Evolutionary conservation across 2,329 filamentous ascomycete genomes (phyloP).

Genomic region (Sporothrix sp.): DNA sequence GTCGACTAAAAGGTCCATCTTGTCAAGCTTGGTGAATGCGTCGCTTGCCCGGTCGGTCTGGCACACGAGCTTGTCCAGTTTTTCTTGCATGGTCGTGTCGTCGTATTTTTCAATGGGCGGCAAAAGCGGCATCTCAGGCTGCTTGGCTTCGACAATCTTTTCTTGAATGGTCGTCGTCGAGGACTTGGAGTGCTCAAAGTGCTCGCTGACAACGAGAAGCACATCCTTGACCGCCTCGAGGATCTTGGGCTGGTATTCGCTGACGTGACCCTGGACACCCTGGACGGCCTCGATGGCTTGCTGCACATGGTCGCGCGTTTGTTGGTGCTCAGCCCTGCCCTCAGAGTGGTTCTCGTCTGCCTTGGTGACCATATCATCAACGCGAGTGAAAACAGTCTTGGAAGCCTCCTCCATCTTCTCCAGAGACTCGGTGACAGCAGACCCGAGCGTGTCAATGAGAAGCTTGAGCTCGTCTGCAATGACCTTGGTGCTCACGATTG

Average conservation of each 20-base stretch:
- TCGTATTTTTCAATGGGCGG: slow-evolving; percentile 56
- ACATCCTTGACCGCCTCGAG: slow-evolving; percentile 79
- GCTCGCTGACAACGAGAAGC: slow-evolving; percentile 69
- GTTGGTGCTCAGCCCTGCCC: slow-evolving; percentile 67
- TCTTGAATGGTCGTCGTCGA: slow-evolving; percentile 46
- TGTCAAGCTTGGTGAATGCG: slow-evolving; percentile 64
- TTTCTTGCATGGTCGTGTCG: slow-evolving; percentile 49
- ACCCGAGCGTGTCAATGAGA: slow-evolving; percentile 75
- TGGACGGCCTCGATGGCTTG: slow-evolving; percentile 65
- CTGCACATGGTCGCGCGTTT: slow-evolving; percentile 71
- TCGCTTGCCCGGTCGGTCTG: slow-evolving; percentile 57
- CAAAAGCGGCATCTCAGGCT: slow-evolving; percentile 48
- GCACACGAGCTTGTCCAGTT: slow-evolving; percentile 48
- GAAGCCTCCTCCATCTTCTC: slow-evolving; percentile 84
- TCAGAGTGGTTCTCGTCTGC: slow-evolving; percentile 67
- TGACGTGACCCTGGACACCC: slow-evolving; percentile 66
- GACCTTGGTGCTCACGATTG: slow-evolving; percentile 63
- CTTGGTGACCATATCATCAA: slow-evolving; percentile 68
- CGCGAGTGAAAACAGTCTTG: slow-evolving; percentile 72
- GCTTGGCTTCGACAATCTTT: slow-evolving; percentile 52
- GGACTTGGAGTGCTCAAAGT: slow-evolving; percentile 78
- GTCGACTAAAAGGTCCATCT: slow-evolving; percentile 63
- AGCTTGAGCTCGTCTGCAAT: slow-evolving; percentile 81
- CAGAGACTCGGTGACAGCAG: slow-evolving; percentile 68
- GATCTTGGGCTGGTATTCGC: slow-evolving; percentile 80